phyloP scores from a whole-genome alignment of 345 rosid species.

The Populus davidiana region DNA sequence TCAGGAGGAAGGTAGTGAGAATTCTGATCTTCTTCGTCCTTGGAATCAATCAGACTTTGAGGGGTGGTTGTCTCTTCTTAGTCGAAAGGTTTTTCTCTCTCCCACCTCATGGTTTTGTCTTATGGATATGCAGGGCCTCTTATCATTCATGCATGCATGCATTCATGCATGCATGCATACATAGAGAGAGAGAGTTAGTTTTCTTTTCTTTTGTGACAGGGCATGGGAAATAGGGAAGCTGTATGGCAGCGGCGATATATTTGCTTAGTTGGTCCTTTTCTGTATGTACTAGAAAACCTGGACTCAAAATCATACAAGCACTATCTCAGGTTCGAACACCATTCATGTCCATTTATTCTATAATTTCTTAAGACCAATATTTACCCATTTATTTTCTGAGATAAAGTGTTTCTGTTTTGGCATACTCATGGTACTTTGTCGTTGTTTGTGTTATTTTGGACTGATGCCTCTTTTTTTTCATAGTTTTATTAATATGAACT shows the following conservation, averaged over 20 bases:
- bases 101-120: neutral
- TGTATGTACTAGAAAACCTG: constrained; percentile 74
- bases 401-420: neutral
- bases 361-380: constrained; percentile 1
- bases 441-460: no score
- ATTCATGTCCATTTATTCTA: constrained; percentile 10
- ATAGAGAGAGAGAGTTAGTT: neutral
- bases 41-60: constrained; percentile 94
- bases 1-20: constrained; percentile 56
- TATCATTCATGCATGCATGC: neutral
- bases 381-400: neutral
- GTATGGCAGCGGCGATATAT: constrained; percentile 81
- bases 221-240: constrained; percentile 85
- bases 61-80: constrained; percentile 82
- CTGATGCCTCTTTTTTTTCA: neutral
- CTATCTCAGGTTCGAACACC: constrained; percentile 61
- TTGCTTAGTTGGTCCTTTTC: constrained; percentile 86
- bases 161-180: no score
- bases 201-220: constrained; percentile 38
- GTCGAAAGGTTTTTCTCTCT: constrained; percentile 63
- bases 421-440: neutral
- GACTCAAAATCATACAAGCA: constrained; percentile 75
- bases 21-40: constrained; percentile 49
- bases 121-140: neutral
- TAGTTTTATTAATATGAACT: neutral